Evolutionary conservation across 371 early-diverging fungal genomes (phyloP), one percentile per base, ranked within the genome.

Genomic region (Chytridiales sp.): DNA sequence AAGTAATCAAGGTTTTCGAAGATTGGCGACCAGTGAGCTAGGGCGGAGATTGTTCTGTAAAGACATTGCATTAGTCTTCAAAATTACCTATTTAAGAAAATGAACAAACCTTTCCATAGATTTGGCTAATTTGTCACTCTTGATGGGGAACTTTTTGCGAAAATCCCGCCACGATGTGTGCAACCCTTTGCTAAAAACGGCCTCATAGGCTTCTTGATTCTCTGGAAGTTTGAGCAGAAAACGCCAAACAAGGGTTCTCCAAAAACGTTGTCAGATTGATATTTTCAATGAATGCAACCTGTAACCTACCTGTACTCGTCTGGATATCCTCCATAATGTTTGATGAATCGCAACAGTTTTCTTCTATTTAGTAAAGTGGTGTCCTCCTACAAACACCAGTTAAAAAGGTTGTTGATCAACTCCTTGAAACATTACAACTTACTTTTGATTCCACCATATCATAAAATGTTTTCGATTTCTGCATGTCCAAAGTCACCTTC

Each of bases 11-110:
- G 44, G 41, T 72, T 55, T 47, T 74, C 79, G 62, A 81, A 81
- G 13, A 83, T 64, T 0, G 81, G 81, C 4, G 79, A 74, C 83
- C 83, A 83, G 54, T 66, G 73, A 0, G 76, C 77, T 8, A 83
- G 67, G 26, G 69, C 68, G 0, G 81, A 81, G 4, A 83, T 62
- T 3, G 75, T 61, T 22, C 79, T 75, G 48, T 2, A 40, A 6
- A 24, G 21, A 6, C 6, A 53, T 9, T 29, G 41, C 2, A 36
- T 9, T n/a, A n/a, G n/a, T n/a, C n/a, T n/a, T 29, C 9, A 22
- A 19, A 64, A 30, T 34, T 39, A 15, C 42, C 32, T 2, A 17
- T 17, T 26, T 35, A 24, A 26, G 34, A 15, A 34, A 50, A 39
- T 4, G 47, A 11, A 11, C 43, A 15, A 47, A 76, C 75, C 69